phyloP scores from a whole-genome alignment of 2,329 filamentous ascomycete genomes.

The Aspergillus latus region DNA sequence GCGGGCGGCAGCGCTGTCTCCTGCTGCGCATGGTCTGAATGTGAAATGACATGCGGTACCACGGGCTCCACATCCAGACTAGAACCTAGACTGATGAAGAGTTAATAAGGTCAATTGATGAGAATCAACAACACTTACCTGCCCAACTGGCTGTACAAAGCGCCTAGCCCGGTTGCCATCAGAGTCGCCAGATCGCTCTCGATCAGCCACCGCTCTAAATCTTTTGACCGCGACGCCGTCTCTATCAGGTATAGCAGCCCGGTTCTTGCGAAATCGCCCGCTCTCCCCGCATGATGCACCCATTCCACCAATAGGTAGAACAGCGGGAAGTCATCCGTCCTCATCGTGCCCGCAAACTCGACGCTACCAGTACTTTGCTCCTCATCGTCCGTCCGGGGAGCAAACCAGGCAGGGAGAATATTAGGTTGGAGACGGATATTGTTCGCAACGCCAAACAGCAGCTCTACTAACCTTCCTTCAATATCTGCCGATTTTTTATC shows the following conservation, averaged over 20 bases:
- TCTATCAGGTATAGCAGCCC: conserved; percentile 95
- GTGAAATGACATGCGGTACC: conserved; percentile 76
- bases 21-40: conserved; percentile 82
- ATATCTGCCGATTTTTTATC: conserved; percentile 68
- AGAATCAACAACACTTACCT: conserved; percentile 41
- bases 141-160: conserved; percentile 67
- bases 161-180: conserved; percentile 94
- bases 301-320: conserved; percentile 97
- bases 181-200: conserved; percentile 94
- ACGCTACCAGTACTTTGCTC: conserved; percentile 53
- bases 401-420: conserved; percentile 91
- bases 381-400: conserved; percentile 52
- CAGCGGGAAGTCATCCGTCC: conserved; percentile 89
- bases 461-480: conserved; percentile 84
- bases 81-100: conserved; percentile 65
- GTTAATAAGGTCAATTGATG: not conserved
- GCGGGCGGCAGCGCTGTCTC: conserved; percentile 74
- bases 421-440: conserved; percentile 89
- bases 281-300: conserved; percentile 90
- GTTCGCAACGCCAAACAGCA: conserved; percentile 93
- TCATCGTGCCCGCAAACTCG: conserved; percentile 78
- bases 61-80: conserved; percentile 64
- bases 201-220: conserved; percentile 92
- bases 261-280: conserved; percentile 93
- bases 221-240: conserved; percentile 76